A percentile compares a stretch with the other conserved stretches of the same genome.
Evolutionary conservation across 2,329 filamentous ascomycete genomes (phyloP).

Genomic region (Phialophora chinensis): DNA sequence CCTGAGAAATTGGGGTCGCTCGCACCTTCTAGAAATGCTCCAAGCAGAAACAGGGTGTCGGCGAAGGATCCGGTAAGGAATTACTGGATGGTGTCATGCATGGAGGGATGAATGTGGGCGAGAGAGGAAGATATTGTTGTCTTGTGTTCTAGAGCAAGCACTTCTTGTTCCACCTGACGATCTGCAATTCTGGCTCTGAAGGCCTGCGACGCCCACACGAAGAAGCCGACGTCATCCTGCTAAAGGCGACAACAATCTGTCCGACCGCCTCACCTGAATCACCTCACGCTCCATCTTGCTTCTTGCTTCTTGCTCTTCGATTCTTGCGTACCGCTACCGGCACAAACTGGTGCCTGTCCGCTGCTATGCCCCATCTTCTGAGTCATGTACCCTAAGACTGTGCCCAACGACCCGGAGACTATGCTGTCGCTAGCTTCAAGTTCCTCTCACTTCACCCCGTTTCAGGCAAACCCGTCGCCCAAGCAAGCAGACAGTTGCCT

Average conservation of each 20-base stretch:
- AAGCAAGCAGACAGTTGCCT: constrained; percentile 21
- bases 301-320: not conserved
- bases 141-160: not conserved
- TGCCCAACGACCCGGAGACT: not conserved
- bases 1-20: constrained; percentile 8
- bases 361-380: not conserved
- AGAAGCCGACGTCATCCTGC: constrained; percentile 4
- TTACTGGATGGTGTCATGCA: not conserved
- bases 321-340: not conserved
- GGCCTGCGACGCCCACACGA: not conserved
- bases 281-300: not conserved
- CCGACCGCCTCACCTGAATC: not conserved
- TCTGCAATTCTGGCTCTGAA: not conserved
- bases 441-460: not conserved
- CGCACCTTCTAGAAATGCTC: constrained; percentile 15
- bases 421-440: not conserved
- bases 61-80: not conserved
- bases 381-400: not conserved
- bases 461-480: not conserved
- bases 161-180: constrained; percentile 4
- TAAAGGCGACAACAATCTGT: not conserved
- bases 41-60: not conserved
- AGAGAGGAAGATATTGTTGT: constrained; percentile 1
- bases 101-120: not conserved
- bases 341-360: not conserved